Evolutionary conservation across 2,329 filamentous ascomycete species (phyloP), one percentile per base, ranked within the genome.

Genomic region (Beauveria bassiana): DNA sequence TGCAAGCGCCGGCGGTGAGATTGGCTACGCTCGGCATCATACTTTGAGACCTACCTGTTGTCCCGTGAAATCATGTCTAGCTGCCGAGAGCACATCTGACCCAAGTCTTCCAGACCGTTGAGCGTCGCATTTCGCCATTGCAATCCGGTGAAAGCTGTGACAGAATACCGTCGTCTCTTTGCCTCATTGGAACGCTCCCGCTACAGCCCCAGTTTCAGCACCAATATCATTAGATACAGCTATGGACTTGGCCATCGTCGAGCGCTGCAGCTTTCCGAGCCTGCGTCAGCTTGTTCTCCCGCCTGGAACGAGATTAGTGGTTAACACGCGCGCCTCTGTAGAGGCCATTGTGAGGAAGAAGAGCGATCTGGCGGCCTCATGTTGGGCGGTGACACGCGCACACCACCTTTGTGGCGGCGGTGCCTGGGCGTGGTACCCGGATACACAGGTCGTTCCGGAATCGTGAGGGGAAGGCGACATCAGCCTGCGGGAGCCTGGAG

Each of bases 401-500:
- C 57, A 52, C 38, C 57, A 59, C 14, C 57, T 53, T 31, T 52
- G 20, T 22, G 8, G 18, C n/a, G 10, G 22, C 24, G 47, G 57
- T 59, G 40, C 57, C 49, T 59, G 57, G 57, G 57, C 57, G 9
- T 59, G 47, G 57, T 59, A 59, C 57, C 57, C 57, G 57, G 49
- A 31, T 20, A 46, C 24, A 49, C 56, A 59, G 31, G 47, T 31
- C 38, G 47, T 26, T 14, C 5, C 34, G 34, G 34, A 24, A n/a
- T 18, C n/a, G 38, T 38, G 57, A 53, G 47, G 57, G 49, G 56
- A 59, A 51, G 43, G 22, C 20, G 31, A 31, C 38, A 38, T 38
- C 34, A 38, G 34, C 31, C 10, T 14, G 31, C 31, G 4, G 20
- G 34, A 22, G 18, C 16, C 8, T 14, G 16, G 16, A 45, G 52